Evolutionary conservation across 2,329 filamentous ascomycete genomes (phyloP).

Genomic region (Pezicula radicicola): DNA sequence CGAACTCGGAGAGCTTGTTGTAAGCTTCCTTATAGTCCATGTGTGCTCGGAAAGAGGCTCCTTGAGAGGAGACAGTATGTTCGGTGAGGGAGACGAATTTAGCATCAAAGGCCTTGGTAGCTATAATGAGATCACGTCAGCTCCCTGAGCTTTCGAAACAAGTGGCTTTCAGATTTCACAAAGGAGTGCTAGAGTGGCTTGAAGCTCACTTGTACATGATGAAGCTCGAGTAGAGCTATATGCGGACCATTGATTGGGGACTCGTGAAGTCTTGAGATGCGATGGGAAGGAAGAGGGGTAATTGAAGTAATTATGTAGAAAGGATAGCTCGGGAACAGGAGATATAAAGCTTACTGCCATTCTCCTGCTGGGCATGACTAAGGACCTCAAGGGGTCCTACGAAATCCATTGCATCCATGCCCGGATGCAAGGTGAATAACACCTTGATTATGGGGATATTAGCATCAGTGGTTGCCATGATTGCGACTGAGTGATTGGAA

Average conservation of each 20-base stretch:
- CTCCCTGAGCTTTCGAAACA: neutral
- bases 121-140: constrained; percentile 10
- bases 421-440: constrained; percentile 52
- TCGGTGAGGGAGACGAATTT: constrained; percentile 41
- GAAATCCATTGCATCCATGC: constrained; percentile 55
- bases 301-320: constrained; percentile 2
- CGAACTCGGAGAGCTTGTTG: constrained; percentile 56
- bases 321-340: neutral
- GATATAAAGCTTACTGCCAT: constrained; percentile 38
- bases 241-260: constrained; percentile 5
- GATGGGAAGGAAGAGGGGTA: constrained; percentile 1
- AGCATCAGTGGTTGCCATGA: constrained; percentile 26
- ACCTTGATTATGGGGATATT: constrained; percentile 47
- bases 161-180: neutral
- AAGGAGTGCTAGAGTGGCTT: neutral
- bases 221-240: constrained; percentile 1
- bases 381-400: constrained; percentile 57
- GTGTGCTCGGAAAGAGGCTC: constrained; percentile 69
- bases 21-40: constrained; percentile 77
- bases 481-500: constrained; percentile 17
- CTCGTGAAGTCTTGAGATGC: constrained; percentile 1
- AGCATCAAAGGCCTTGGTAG: constrained; percentile 23
- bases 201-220: neutral
- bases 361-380: constrained; percentile 48
- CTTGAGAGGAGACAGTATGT: constrained; percentile 54